Evolutionary conservation across 2,329 filamentous ascomycete genomes (phyloP).

Genomic region (Colletotrichum tanaceti): DNA sequence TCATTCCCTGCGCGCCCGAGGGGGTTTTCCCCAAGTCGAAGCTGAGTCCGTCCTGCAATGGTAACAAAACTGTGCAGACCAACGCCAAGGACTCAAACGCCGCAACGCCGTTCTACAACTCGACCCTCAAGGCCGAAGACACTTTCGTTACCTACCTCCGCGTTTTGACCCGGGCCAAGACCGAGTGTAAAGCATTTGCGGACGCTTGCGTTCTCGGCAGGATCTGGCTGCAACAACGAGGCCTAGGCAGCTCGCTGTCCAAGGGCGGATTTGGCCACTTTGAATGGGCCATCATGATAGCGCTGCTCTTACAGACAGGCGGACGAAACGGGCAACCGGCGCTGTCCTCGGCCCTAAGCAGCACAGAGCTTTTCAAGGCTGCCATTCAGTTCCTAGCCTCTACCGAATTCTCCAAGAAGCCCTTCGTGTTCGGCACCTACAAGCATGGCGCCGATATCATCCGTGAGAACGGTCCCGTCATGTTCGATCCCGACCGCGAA

Average conservation of each 20-base stretch:
- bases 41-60: constrained; percentile 75
- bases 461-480: constrained; percentile 68
- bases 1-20: constrained; percentile 80
- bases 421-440: constrained; percentile 65
- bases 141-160: constrained; percentile 80
- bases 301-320: constrained; percentile 82
- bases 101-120: constrained; percentile 89
- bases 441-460: constrained; percentile 55
- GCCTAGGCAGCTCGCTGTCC: constrained; percentile 76
- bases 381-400: constrained; percentile 86
- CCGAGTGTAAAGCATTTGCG: constrained; percentile 76
- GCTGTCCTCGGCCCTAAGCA: constrained; percentile 84
- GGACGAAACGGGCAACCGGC: constrained; percentile 76
- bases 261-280: constrained; percentile 91
- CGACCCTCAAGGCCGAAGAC: constrained; percentile 81
- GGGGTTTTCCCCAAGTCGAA: constrained; percentile 78
- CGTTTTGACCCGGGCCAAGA: constrained; percentile 75
- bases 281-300: constrained; percentile 86
- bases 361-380: constrained; percentile 95
- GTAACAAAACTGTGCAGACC: constrained; percentile 68
- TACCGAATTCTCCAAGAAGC: constrained; percentile 76
- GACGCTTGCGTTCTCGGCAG: constrained; percentile 89
- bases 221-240: constrained; percentile 89
- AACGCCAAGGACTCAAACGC: constrained; percentile 54
- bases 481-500: constrained; percentile 80